These are phyloP conservation scores for Aspergillus costaricaensis DNA, from an alignment of 2,329 filamentous ascomycete species.

Conservation along the genomic window DNA sequence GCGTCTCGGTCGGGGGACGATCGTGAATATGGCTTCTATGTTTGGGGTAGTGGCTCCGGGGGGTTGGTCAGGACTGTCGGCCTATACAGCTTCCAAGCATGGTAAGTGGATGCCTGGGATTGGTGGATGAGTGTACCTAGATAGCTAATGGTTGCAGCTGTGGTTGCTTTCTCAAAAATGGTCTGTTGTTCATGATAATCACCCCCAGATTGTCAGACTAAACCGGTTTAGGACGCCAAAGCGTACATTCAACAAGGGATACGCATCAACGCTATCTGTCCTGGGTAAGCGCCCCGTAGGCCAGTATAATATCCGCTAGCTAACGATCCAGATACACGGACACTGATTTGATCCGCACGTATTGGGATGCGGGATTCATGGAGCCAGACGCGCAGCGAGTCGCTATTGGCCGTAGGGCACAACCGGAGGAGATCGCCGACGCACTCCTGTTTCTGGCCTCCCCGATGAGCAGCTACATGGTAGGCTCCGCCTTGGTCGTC, in stretches of 20 bases:
- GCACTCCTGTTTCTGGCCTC: slow-evolving; percentile 52
- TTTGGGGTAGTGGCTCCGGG: slow-evolving; percentile 24
- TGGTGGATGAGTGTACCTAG: not conserved
- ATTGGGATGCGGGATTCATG: slow-evolving; percentile 4
- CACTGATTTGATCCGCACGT: slow-evolving; percentile 25
- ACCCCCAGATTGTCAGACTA: not conserved
- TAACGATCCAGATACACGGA: slow-evolving; percentile 23
- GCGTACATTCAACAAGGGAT: slow-evolving; percentile 55
- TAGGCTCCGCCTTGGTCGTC: slow-evolving; percentile 35
- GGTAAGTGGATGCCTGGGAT: slow-evolving; percentile 14
- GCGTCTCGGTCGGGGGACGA: slow-evolving; percentile 23
- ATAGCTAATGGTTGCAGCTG: slow-evolving; percentile 17
- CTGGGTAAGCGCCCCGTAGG: slow-evolving; percentile 38
- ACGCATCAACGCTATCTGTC: slow-evolving; percentile 63
- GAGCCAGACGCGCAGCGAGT: slow-evolving; percentile 12
- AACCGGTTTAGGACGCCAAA: slow-evolving; percentile 40
- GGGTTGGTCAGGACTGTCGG: slow-evolving; percentile 14
- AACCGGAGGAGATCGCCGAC: slow-evolving; percentile 43
- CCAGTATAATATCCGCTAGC: not conserved
- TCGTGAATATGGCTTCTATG: slow-evolving; percentile 30
- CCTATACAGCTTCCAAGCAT: slow-evolving; percentile 30
- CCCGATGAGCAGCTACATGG: slow-evolving; percentile 48
- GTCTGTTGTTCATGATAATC: slow-evolving; percentile 10
- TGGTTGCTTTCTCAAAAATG: slow-evolving; percentile 28
- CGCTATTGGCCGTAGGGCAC: slow-evolving; percentile 51